A percentile compares a stretch with the other conserved stretches of the same genome.
Evolutionary conservation across 352 stramenopile genomes (phyloP).

Genomic region (Phytophthora pini): DNA sequence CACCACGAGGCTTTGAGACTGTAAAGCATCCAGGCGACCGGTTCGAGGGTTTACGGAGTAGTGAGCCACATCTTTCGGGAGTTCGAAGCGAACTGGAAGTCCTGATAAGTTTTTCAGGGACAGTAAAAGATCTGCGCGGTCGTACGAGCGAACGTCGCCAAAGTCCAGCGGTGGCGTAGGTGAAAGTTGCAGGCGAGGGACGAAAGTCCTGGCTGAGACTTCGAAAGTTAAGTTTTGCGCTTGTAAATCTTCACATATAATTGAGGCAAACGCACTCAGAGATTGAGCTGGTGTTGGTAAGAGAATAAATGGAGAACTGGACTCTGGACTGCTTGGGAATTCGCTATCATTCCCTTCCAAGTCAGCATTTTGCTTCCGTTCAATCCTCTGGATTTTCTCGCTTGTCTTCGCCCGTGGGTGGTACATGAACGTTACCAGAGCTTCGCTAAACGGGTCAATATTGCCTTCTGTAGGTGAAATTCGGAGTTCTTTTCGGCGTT

Average conservation of each 20-base stretch:
- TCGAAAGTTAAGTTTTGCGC: slow-evolving; percentile 81
- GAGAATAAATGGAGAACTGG: slow-evolving; percentile 23
- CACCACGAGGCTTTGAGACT: slow-evolving; percentile 90
- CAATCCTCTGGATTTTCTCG: slow-evolving; percentile 33
- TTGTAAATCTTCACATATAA: slow-evolving; percentile 72
- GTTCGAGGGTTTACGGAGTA: slow-evolving; percentile 72
- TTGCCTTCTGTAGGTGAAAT: slow-evolving; percentile 61
- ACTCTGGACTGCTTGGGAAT: background rate
- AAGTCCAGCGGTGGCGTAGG: slow-evolving; percentile 72
- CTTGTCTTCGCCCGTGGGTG: slow-evolving; percentile 48
- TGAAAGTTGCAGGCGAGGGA: slow-evolving; percentile 56
- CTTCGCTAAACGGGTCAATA: slow-evolving; percentile 67
- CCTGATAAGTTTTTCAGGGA: slow-evolving; percentile 83
- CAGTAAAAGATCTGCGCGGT: slow-evolving; percentile 85
- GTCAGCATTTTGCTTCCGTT: slow-evolving; percentile 18
- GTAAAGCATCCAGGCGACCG: slow-evolving; percentile 82
- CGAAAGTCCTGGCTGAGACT: slow-evolving; percentile 64
- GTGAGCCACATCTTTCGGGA: slow-evolving; percentile 68
- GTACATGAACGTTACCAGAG: slow-evolving; percentile 57
- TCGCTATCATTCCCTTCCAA: background rate
- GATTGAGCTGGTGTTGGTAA: slow-evolving; percentile 30
- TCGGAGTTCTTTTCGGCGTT: slow-evolving; percentile 72
- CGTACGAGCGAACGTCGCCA: slow-evolving; percentile 80
- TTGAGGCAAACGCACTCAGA: slow-evolving; percentile 76
- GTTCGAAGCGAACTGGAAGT: slow-evolving; percentile 66